A percentile compares a stretch with the other conserved stretches of the same genome.
Conservation (phyloP, 257 asterid genomes). For the Solanum neorickii region DNA sequence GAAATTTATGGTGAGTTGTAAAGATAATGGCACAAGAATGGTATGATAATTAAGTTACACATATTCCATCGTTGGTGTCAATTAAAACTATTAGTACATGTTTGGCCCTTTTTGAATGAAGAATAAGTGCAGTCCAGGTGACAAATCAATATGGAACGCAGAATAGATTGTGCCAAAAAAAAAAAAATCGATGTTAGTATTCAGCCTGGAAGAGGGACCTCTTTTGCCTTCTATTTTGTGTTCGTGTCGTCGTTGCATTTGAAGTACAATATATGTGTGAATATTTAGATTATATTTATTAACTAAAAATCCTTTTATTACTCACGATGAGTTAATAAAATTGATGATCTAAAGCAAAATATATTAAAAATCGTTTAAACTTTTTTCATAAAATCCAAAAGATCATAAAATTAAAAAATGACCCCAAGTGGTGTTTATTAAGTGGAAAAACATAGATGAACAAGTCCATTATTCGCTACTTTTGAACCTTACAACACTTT, state of each 20-base stretch:
- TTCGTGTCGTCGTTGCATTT: background rate
- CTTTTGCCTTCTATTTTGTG: background rate
- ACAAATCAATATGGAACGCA: background rate
- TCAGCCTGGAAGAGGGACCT: background rate
- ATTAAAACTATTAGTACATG: background rate
- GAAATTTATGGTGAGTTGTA: background rate
- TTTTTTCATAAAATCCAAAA: background rate
- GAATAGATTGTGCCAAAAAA: background rate
- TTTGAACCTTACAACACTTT: background rate
- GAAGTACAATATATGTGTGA: background rate
- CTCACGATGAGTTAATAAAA: background rate
- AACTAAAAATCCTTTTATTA: background rate
- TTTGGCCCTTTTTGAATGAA: background rate
- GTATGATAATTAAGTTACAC: background rate
- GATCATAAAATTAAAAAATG: background rate
- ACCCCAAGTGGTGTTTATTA: background rate
- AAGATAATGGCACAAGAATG: background rate
- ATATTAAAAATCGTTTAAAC: background rate
- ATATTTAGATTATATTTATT: background rate
- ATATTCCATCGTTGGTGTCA: background rate
- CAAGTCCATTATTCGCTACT: background rate
- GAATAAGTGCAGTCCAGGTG: background rate
- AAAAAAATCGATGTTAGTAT: background rate
- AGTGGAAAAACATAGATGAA: background rate
- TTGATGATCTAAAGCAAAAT: background rate